Conservation (phyloP, 2,329 filamentous ascomycete genomes). For the Hysterium pulicare region DNA sequence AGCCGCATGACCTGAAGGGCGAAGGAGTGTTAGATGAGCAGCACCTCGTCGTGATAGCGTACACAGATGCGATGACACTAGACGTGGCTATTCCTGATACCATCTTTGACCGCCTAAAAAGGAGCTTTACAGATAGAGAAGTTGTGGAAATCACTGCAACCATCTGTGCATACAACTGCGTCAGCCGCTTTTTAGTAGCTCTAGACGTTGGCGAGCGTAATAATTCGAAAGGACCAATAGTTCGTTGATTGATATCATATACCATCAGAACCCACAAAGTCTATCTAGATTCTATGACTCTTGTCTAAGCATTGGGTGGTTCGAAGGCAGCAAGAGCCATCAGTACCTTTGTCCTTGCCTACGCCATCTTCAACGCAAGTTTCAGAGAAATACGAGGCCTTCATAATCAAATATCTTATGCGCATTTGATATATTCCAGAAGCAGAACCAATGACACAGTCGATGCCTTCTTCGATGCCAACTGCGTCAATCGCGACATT, state of each 20-base stretch:
- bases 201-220: conserved; percentile 60
- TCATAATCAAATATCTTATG: too few relatives aligned
- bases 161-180: conserved; percentile 78
- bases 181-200: conserved; percentile 78
- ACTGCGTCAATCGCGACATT: too few relatives aligned
- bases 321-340: too few relatives aligned
- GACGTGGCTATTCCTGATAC: conserved; percentile 66
- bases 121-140: conserved; percentile 64
- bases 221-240: conserved; percentile 10
- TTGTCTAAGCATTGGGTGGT: too few relatives aligned
- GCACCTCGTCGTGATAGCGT: conserved; percentile 67
- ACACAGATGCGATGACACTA: conserved; percentile 81
- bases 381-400: too few relatives aligned
- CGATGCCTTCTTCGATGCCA: too few relatives aligned
- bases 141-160: conserved; percentile 79
- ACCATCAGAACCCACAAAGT: neutral
- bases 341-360: too few relatives aligned
- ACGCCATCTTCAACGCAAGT: too few relatives aligned
- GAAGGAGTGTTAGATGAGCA: conserved; percentile 48
- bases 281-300: too few relatives aligned
- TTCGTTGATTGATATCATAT: neutral
- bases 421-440: too few relatives aligned
- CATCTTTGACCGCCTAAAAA: conserved; percentile 63
- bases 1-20: too few relatives aligned
- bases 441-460: too few relatives aligned